A percentile compares a stretch with the other conserved stretches of the same genome.
phyloP scores from a whole-genome alignment of 768 basidiomycete genomes.

The Calocybe gangraenosa region DNA sequence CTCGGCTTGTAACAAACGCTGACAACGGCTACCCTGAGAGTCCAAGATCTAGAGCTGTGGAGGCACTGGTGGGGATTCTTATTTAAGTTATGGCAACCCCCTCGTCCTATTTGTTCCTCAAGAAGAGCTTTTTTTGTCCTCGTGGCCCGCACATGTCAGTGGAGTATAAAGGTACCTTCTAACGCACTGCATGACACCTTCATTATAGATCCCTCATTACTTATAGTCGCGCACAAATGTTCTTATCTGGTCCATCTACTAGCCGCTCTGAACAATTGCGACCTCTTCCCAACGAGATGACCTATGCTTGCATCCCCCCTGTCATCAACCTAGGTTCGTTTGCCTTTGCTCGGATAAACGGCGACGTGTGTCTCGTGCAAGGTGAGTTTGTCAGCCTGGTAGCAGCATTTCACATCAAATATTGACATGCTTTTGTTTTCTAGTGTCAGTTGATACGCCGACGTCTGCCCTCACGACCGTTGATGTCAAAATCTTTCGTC shows the following conservation, averaged over 20 bases:
- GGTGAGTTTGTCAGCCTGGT: conserved; percentile 37
- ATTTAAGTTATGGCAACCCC: no score
- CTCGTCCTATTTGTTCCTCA: no score
- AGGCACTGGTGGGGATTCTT: no score
- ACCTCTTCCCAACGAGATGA: conserved; percentile 2
- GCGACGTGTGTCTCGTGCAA: conserved; percentile 62
- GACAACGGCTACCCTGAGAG: no score
- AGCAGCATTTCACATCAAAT: background rate
- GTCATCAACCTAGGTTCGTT: conserved; percentile 33
- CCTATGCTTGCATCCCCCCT: conserved; percentile 27
- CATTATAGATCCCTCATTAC: no score
- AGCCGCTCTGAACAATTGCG: conserved; percentile 2
- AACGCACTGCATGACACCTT: no score
- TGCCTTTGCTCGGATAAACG: conserved; percentile 54
- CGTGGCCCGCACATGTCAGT: no score
- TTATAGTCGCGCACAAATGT: no score
- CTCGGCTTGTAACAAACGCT: no score
- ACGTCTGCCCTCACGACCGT: conserved; percentile 40
- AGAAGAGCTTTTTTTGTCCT: no score
- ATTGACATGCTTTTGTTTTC: conserved; percentile 3
- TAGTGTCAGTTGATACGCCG: conserved; percentile 37
- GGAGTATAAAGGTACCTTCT: no score
- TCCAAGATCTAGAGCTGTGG: no score
- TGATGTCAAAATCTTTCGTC: conserved; percentile 51
- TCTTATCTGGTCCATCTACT: background rate